Conservation (phyloP, 257 asterid genomes). For the Solanum megistacrolobum region DNA sequence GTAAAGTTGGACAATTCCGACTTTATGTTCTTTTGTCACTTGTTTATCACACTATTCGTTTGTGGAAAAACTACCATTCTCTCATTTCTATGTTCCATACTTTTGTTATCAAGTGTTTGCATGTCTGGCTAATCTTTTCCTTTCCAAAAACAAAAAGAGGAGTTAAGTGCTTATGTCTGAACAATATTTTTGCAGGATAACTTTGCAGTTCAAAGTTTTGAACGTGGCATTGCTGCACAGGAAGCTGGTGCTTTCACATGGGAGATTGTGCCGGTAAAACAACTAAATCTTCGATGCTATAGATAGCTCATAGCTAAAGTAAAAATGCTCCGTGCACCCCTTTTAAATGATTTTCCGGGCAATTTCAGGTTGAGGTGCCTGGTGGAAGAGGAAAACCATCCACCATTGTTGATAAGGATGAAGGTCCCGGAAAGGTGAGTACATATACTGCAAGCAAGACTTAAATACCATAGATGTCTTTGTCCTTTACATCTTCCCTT, state of each 20-base stretch:
- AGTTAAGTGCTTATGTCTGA: not conserved
- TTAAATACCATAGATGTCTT: not conserved
- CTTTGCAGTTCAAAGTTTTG: constrained; percentile 90
- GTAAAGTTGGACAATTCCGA: not conserved
- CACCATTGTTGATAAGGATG: constrained; percentile 82
- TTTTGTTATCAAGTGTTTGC: not conserved
- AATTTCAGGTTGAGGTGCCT: constrained; percentile 77
- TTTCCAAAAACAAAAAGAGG: not conserved
- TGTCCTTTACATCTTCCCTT: not conserved
- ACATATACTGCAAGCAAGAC: not conserved
- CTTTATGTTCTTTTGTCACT: not conserved
- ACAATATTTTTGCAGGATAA: constrained; percentile 43
- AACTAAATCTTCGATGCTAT: not conserved
- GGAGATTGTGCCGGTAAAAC: constrained; percentile 87
- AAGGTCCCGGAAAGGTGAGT: constrained; percentile 91
- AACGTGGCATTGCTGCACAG: constrained; percentile 98
- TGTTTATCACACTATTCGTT: not conserved
- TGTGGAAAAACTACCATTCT: not conserved
- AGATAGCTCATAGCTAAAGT: not conserved
- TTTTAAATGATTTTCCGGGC: not conserved
- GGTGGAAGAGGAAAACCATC: constrained; percentile 98
- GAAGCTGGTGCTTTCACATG: constrained; percentile 69
- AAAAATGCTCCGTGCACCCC: not conserved
- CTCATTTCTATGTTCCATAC: not conserved
- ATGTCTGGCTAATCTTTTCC: not conserved